Base-by-base conservation (phyloP, 495 filamentous ascomycete species). In the Penicillium robsamsonii region DNA sequence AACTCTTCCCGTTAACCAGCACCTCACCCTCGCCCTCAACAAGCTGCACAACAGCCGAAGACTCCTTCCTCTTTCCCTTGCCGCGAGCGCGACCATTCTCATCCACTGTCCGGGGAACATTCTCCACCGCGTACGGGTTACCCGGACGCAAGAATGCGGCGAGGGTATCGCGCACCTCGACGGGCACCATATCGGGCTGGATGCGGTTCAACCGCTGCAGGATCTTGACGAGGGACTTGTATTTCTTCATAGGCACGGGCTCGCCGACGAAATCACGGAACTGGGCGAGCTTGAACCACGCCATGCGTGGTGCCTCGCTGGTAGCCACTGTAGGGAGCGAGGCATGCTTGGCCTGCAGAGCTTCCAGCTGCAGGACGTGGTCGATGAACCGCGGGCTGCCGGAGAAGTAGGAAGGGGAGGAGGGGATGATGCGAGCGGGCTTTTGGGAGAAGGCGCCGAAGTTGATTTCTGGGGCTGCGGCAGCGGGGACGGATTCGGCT, bases 11-110 rank as follows among this genome's bases (percentile, higher is more conserved):
- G 73, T 99, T 99, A 59, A 99, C 76, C 57, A 92, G 65, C 11
- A 96, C 86, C 69, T 96, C 87, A 1, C 94, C 94, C 27, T 89
- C 88, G 1, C 94, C 94, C 74, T 97, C 92, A 9, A 97, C 90
- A 17, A 99, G 70, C 66, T 81, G 92, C 11, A 89, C 94, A 46
- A 86, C 85, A 1, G 94, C 95, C 18, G 84, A 82, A 1, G 91
- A 91, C 30, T 84, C 77, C 81, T 99, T 99, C 65, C 94, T 79
- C 75, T 87, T 84, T 37, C 94, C 94, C 43, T 87, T 82, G 3
- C 87, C 92, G 18, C 85, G 80, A 10, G 91, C 84, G 46, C 88
- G 80, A 6, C 94, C 94, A 53, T 81, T 82, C 58, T 81, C 75
- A 67, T 97, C 91, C 40, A 96, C 72, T 12, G 70, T 69, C 12